Conservation (phyloP, 192 early-diverging fungal species). For the Podila clonocystis region DNA sequence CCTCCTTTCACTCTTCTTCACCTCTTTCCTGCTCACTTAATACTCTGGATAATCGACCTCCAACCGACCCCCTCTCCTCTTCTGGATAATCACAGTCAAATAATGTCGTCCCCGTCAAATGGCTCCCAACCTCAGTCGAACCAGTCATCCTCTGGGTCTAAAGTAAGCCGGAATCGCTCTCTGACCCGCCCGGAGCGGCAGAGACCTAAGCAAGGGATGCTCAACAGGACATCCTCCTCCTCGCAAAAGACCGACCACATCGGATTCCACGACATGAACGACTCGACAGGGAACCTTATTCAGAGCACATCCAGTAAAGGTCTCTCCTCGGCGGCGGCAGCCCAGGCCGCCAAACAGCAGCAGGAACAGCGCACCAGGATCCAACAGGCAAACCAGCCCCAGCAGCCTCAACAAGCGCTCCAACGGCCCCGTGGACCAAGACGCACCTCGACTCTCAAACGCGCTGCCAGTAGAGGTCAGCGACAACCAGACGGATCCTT, state of each 20-base stretch:
- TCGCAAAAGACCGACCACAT: slow-evolving; percentile 27
- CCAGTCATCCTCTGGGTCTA: background rate
- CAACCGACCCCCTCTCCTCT: too few relatives aligned
- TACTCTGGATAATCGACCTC: too few relatives aligned
- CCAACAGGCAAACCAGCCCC: slow-evolving; percentile 3
- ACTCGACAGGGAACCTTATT: slow-evolving; percentile 38
- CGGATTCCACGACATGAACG: slow-evolving; percentile 17
- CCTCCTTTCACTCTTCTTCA: background rate
- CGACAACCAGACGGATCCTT: slow-evolving; percentile 6
- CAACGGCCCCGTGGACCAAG: slow-evolving; percentile 24
- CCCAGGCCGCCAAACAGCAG: slow-evolving; percentile 27
- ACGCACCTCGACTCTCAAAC: slow-evolving; percentile 31
- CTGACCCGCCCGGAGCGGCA: slow-evolving; percentile 62
- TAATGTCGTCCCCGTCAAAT: background rate
- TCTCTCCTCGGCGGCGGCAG: slow-evolving; percentile 23
- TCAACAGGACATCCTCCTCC: slow-evolving; percentile 51
- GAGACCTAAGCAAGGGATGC: slow-evolving; percentile 56
- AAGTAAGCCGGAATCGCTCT: slow-evolving; percentile 50
- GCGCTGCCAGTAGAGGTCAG: slow-evolving; percentile 33
- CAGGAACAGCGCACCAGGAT: background rate
- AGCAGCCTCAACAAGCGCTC: background rate
- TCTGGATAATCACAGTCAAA: too few relatives aligned
- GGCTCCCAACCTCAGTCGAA: background rate
- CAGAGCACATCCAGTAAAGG: slow-evolving; percentile 11
- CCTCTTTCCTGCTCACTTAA: background rate